Conservation (phyloP, 2,329 filamentous ascomycete species). For the Pseudogymnoascus sp. region DNA sequence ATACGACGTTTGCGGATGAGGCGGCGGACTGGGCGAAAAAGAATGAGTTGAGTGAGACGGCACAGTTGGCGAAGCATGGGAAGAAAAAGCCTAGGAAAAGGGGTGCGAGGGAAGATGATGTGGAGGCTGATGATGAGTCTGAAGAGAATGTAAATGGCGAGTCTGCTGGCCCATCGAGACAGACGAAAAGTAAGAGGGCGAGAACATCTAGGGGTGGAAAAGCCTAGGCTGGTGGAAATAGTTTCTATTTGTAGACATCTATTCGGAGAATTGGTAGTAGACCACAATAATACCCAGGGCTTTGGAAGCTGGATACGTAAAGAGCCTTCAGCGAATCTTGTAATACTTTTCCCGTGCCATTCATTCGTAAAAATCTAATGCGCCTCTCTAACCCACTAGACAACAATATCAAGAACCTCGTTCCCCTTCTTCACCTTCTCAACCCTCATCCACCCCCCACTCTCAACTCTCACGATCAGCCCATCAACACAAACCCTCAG, state of each 20-base stretch:
- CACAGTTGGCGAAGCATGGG: constrained; percentile 17
- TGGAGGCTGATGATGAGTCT: constrained; percentile 5
- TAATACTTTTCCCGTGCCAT: background rate
- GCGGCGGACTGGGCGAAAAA: constrained; percentile 27
- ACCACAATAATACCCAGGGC: constrained; percentile 9
- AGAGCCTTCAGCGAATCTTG: constrained; percentile 10
- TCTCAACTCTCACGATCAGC: constrained; percentile 67
- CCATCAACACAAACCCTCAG: constrained; percentile 87
- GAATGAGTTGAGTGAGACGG: constrained; percentile 25
- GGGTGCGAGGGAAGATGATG: background rate
- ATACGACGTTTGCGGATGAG: constrained; percentile 25
- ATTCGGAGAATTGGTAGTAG: constrained; percentile 13
- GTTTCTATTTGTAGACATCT: constrained; percentile 11
- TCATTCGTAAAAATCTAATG: constrained; percentile 13
- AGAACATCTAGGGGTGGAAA: background rate
- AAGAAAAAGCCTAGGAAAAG: constrained; percentile 14
- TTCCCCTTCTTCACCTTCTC: constrained; percentile 34
- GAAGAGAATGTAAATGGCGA: constrained; percentile 10
- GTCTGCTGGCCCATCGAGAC: background rate
- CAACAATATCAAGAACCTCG: constrained; percentile 22
- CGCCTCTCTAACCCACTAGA: constrained; percentile 9
- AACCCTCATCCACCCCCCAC: constrained; percentile 64
- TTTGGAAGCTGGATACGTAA: constrained; percentile 11
- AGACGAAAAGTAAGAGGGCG: background rate
- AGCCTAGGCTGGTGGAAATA: background rate